Percentiles rank a stretch among this genome's conserved stretches.
Conservation (phyloP, 2,329 filamentous ascomycete genomes). For the Sphaerulina populicola region DNA sequence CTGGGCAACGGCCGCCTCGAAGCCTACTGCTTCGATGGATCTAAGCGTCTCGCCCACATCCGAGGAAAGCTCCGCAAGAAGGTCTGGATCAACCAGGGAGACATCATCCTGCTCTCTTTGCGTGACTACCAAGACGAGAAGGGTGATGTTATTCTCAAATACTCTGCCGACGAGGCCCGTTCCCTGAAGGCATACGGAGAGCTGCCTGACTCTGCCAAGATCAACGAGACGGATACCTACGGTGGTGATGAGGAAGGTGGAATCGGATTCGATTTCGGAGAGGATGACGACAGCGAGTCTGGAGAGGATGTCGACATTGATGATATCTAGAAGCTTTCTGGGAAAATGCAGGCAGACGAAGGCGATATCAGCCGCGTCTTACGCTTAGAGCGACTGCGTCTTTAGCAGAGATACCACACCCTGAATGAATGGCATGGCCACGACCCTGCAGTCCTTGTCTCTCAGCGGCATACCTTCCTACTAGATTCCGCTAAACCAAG, state of each 20-base stretch:
- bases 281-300: slow-evolving; percentile 58
- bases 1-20: slow-evolving; percentile 89
- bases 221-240: slow-evolving; percentile 98
- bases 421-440: background rate
- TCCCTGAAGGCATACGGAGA: slow-evolving; percentile 95
- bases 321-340: slow-evolving; percentile 58
- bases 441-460: too few species aligned
- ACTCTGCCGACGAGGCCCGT: slow-evolving; percentile 89
- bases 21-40: slow-evolving; percentile 90
- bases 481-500: too few species aligned
- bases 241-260: slow-evolving; percentile 88
- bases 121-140: slow-evolving; percentile 93
- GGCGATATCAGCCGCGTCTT: background rate
- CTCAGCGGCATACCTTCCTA: too few species aligned
- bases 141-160: slow-evolving; percentile 89
- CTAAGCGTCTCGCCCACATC: slow-evolving; percentile 74
- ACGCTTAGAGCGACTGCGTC: background rate
- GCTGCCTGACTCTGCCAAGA: slow-evolving; percentile 94
- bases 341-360: background rate
- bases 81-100: slow-evolving; percentile 98
- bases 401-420: background rate
- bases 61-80: slow-evolving; percentile 98
- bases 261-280: slow-evolving; percentile 97
- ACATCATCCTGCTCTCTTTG: slow-evolving; percentile 81
- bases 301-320: slow-evolving; percentile 87